Conservation (phyloP, 768 basidiomycete genomes). For the Lactarius deliciosus region DNA sequence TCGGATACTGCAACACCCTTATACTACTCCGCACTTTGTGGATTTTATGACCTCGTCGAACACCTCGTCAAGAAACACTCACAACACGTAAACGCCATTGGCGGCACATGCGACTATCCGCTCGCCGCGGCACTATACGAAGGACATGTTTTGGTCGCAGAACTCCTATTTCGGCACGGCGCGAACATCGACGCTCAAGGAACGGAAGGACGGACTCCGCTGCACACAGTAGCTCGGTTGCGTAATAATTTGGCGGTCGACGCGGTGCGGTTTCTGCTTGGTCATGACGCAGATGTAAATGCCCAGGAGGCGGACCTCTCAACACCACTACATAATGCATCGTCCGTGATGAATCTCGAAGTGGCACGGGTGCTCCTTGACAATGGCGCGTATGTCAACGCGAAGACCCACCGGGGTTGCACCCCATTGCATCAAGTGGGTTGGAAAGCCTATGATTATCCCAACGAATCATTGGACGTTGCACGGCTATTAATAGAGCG, state of each 20-base stretch:
- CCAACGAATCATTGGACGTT: too few species aligned
- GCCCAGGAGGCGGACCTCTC: not conserved
- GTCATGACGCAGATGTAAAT: not conserved
- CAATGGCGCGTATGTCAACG: too few species aligned
- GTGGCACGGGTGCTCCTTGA: not conserved
- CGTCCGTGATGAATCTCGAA: not conserved
- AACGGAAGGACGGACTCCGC: not conserved
- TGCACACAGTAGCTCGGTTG: fast-evolving
- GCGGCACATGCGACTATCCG: not conserved
- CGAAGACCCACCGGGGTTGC: too few species aligned
- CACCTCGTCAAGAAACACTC: not conserved
- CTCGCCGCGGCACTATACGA: too few species aligned
- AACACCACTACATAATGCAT: not conserved
- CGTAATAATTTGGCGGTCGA: not conserved
- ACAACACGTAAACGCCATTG: not conserved
- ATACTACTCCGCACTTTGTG: not conserved
- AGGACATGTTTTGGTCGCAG: too few species aligned
- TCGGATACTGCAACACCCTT: not conserved
- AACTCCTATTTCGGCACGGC: too few species aligned
- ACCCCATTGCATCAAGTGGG: too few species aligned
- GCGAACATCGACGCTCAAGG: too few species aligned
- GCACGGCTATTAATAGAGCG: too few species aligned
- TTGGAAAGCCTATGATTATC: too few species aligned
- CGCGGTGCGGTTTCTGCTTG: not conserved
- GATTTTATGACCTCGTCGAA: not conserved